These are phyloP conservation scores for Fagus crenata DNA, from an alignment of 306 rosid species.

Conservation along the genomic window DNA sequence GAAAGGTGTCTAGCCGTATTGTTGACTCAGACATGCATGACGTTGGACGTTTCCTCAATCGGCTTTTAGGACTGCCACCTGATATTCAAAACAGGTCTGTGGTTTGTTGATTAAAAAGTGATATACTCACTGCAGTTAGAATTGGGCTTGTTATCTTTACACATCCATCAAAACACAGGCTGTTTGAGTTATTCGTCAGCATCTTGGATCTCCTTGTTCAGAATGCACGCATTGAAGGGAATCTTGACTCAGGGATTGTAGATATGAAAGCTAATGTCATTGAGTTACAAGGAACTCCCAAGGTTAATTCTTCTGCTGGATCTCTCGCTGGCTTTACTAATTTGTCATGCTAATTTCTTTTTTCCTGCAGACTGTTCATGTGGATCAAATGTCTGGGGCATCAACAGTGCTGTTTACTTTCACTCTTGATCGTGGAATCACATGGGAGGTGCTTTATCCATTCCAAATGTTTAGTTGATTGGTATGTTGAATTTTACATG, in stretches of 20 bases:
- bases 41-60: constrained; percentile 95
- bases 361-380: constrained; percentile 75
- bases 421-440: constrained; percentile 90
- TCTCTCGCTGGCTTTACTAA: constrained; percentile 17
- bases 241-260: constrained; percentile 94
- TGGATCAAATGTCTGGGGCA: constrained; percentile 90
- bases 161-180: constrained; percentile 45
- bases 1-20: constrained; percentile 72
- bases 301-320: constrained; percentile 53
- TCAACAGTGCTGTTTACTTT: constrained; percentile 86
- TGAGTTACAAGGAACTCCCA: constrained; percentile 86
- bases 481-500: constrained; percentile 12
- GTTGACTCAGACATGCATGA: constrained; percentile 97
- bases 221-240: constrained; percentile 95
- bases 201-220: constrained; percentile 92
- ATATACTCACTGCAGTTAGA: constrained; percentile 29
- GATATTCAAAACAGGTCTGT: constrained; percentile 86
- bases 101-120: constrained; percentile 25
- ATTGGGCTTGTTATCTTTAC: constrained; percentile 37
- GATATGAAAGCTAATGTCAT: constrained; percentile 88
- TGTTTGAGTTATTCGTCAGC: constrained; percentile 85
- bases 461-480: constrained; percentile 23
- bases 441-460: constrained; percentile 75
- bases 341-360: constrained; percentile 30
- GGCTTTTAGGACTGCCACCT: constrained; percentile 91